A percentile compares a stretch with the other conserved stretches of the same genome.
Conservation (phyloP, 768 basidiomycete species). For the Lactifluus volemus region DNA sequence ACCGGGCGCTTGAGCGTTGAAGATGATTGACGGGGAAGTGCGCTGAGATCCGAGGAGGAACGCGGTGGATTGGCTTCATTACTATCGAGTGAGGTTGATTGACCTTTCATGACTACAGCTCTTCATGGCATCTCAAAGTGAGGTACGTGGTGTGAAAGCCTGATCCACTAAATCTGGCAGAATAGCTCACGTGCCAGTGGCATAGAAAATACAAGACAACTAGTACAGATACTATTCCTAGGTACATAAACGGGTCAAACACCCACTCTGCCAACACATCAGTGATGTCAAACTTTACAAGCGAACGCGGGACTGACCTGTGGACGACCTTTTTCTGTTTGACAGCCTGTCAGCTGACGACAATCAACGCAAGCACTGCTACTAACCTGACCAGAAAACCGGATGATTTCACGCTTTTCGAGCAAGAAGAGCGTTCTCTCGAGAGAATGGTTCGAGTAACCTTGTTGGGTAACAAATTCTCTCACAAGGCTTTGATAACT, state of each 20-base stretch:
- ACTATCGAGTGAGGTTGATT: background rate
- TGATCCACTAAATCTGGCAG: background rate
- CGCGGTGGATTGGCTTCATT: background rate
- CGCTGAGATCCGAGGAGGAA: background rate
- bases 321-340: slow-evolving; percentile 20
- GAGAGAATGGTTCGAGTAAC: slow-evolving; percentile 82
- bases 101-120: background rate
- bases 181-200: slow-evolving; percentile 5
- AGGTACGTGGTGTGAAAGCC: background rate
- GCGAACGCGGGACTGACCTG: slow-evolving; percentile 12
- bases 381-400: slow-evolving; percentile 67
- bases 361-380: background rate
- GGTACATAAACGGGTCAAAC: slow-evolving; percentile 8
- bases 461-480: slow-evolving; percentile 91
- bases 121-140: background rate
- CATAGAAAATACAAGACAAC: background rate
- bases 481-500: slow-evolving; percentile 89
- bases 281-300: background rate
- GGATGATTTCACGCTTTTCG: slow-evolving; percentile 92
- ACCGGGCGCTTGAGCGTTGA: background rate
- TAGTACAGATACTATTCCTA: background rate
- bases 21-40: background rate
- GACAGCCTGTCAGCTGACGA: background rate
- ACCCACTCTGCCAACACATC: slow-evolving; percentile 11
- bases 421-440: slow-evolving; percentile 86